These are phyloP conservation scores for Mucor irregularis DNA, from an alignment of 371 early-diverging fungal species.

Conservation along the genomic window DNA sequence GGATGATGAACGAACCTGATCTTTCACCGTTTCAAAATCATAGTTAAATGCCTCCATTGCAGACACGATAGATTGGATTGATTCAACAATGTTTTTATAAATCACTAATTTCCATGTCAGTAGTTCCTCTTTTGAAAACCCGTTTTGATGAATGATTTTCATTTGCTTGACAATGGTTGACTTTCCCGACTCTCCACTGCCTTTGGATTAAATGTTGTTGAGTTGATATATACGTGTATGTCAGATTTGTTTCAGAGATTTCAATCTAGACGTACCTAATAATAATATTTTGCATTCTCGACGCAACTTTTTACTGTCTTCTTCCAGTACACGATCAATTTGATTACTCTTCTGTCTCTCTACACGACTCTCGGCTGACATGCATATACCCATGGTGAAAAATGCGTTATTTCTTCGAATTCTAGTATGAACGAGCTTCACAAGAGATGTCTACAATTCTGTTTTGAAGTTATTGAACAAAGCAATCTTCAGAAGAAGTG, in stretches of 20 bases:
- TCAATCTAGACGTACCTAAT: constrained; percentile 55
- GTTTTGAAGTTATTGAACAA: not conserved
- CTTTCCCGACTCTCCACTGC: constrained; percentile 90
- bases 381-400: constrained; percentile 61
- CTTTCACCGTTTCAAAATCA: constrained; percentile 7
- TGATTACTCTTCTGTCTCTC: constrained; percentile 52
- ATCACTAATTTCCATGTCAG: constrained; percentile 71
- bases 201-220: constrained; percentile 26
- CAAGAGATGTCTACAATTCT: no score
- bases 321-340: constrained; percentile 64
- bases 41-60: constrained; percentile 48
- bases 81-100: constrained; percentile 79
- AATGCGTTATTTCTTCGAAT: not conserved
- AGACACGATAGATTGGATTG: constrained; percentile 61
- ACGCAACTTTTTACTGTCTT: constrained; percentile 53
- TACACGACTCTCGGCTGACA: constrained; percentile 60
- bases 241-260: not conserved
- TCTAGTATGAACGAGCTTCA: no score
- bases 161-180: constrained; percentile 93
- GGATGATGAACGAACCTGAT: not conserved
- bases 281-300: constrained; percentile 74
- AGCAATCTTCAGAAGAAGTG: no score
- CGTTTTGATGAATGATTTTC: constrained; percentile 91
- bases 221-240: not conserved
- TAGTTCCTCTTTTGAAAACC: constrained; percentile 81